Evolutionary conservation across 805 yeast genomes (phyloP), one percentile per base, ranked within the genome.

Genomic region (Candida michaelii): DNA sequence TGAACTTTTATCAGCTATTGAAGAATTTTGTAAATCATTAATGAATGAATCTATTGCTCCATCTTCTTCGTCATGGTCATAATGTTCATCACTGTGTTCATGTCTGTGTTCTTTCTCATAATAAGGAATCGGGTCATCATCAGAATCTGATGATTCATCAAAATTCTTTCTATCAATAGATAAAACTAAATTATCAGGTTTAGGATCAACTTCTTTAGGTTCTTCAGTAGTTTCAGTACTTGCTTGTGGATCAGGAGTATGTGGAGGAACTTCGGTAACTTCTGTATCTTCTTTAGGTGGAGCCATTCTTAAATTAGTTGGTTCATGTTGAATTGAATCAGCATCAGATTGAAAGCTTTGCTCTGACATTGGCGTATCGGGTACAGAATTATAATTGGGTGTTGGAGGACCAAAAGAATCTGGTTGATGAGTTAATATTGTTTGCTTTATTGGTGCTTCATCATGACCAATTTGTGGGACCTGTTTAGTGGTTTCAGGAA

Each of bases 321-420:
- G 72, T 45, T 69, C 74, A 21, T 56, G 35, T 42, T 68, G 74
- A 17, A 68, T 66, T 12, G 72, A 66, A 46, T 67, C 72, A 5
- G 62, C 62, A 37, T 69, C 74, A 1, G 73, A 67, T 29, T 51
- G 56, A 43, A 56, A 68, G 41, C 73, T 68, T 38, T 50, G 44
- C 14, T 68, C 72, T 1, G 71, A 63, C 24, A 42, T 44, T 10
- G 71, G 69, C 7, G 72, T 63, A 14, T 62, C 68, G 12, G 52
- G 49, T n/a, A 17, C 36, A 33, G 13, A 8, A 33, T 34, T 46
- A 39, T 50, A 62, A 0, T 60, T 56, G 2, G 68, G 66, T 1
- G 66, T 58, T 4, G 69, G 70, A 1, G 67, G 67, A 14, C 44
- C 46, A n/a, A 49, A 31, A 4, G 39, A 30, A 8, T 29, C 34